Percentiles rank a stretch among this genome's conserved stretches.
Evolutionary conservation across 768 basidiomycete species (phyloP).

Genomic region (Hericium rajendrae): DNA sequence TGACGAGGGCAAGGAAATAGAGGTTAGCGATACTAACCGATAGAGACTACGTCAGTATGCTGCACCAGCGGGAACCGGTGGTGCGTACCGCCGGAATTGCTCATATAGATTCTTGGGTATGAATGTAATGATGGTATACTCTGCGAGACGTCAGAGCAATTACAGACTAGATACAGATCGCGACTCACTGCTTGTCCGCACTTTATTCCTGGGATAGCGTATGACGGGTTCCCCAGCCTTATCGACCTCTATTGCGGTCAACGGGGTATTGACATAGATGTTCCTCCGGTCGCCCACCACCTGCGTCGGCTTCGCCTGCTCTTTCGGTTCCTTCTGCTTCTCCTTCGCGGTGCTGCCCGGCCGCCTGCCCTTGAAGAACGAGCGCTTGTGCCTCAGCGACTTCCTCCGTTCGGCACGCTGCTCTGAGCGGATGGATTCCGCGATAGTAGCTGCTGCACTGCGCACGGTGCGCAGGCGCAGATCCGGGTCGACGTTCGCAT

Average conservation of each 20-base stretch:
- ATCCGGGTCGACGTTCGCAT: slow-evolving; percentile 72
- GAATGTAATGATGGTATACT: slow-evolving; percentile 87
- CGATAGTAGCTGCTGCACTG: slow-evolving; percentile 85
- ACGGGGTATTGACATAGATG: slow-evolving; percentile 70
- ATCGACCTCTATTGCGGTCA: slow-evolving; percentile 57
- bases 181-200: slow-evolving; percentile 80
- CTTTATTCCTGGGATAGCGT: slow-evolving; percentile 87
- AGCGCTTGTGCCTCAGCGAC: slow-evolving; percentile 36
- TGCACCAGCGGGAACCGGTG: neutral
- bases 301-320: slow-evolving; percentile 24
- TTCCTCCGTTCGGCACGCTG: slow-evolving; percentile 53
- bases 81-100: slow-evolving; percentile 76
- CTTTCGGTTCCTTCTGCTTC: slow-evolving; percentile 36
- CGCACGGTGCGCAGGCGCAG: slow-evolving; percentile 85
- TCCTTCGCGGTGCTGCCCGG: slow-evolving; percentile 4
- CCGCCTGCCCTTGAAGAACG: slow-evolving; percentile 45
- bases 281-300: slow-evolving; percentile 50
- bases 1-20: slow-evolving; percentile 79
- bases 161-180: neutral
- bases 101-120: slow-evolving; percentile 91
- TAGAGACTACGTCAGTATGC: neutral
- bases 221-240: slow-evolving; percentile 64
- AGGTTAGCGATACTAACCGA: slow-evolving; percentile 71
- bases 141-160: slow-evolving; percentile 27
- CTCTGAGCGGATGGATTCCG: slow-evolving; percentile 78